Evolutionary conservation across 805 yeast species (phyloP), one percentile per base, ranked within the genome.

Genomic region (Hanseniaspora singularis): DNA sequence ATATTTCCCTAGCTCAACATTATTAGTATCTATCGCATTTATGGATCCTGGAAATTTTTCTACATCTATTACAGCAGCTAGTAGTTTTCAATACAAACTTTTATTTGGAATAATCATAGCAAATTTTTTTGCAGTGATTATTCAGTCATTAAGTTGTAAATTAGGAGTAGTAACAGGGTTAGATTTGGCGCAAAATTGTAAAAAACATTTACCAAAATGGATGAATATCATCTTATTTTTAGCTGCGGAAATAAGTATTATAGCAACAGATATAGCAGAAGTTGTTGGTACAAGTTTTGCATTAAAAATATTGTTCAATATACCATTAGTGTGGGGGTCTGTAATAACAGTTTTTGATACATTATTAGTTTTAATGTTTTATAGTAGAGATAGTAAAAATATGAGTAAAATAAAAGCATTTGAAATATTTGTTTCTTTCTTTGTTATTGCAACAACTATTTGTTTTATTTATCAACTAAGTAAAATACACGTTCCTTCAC

Each of bases 31-130:
- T 22, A 95, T 88, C 45, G 89, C 94, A 1, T 88, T 87, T 58
- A 82, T 87, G 72, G 96, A 87, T 60, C 95, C 96, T 1, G 96
- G 96, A 36, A 87, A 87, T 62, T 88, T 85, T 63, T 76, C 94
- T 38, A 83, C 95, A 0, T 85, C 89, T 12, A 94, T 87, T 1
- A 74, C 83, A n/a, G 86, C 94, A 0, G 96, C 96, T 44, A 87
- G 94, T 2, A 70, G 76, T 46, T 82, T 78, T 56, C 74, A 77
- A 57, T 87, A 79, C 61, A 73, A 80, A 50, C 72, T 86, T 45
- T 68, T 87, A 43, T 82, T 84, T 61, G 72, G 81, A 23, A 72
- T 86, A 4, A 67, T 86, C 41, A 56, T 86, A 50, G 79, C 94
- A 12, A 87, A 86, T 57, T 59, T 82, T 42, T 78, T 85, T 65